Conservation (phyloP, 768 basidiomycete species). For the Mrakia gelida region DNA sequence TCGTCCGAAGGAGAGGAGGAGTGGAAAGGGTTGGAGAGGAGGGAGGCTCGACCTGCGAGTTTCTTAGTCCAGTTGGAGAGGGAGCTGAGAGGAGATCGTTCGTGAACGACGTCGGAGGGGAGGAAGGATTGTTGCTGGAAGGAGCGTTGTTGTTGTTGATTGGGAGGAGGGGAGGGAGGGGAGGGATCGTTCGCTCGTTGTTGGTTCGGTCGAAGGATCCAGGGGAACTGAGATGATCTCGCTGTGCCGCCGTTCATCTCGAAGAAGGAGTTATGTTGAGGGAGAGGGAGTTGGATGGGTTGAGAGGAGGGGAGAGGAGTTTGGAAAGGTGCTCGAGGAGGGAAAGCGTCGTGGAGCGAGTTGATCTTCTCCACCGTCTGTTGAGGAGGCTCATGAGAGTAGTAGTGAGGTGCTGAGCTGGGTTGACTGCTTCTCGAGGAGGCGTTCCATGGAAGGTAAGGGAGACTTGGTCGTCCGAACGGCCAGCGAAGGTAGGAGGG, state of each 20-base stretch:
- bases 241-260: slow-evolving; percentile 5
- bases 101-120: background rate
- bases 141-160: background rate
- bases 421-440: background rate
- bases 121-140: background rate
- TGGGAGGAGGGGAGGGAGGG: background rate
- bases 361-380: background rate
- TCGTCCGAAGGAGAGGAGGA: background rate
- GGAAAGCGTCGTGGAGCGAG: background rate
- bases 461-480: background rate
- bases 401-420: background rate
- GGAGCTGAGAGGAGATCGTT: background rate
- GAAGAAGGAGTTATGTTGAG: background rate
- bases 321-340: background rate
- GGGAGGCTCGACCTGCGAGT: background rate
- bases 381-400: background rate
- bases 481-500: background rate
- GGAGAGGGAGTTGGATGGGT: background rate
- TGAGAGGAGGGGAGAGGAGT: slow-evolving; percentile 8
- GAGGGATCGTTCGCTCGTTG: background rate
- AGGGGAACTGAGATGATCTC: background rate
- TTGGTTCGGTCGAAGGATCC: background rate
- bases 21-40: background rate
- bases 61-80: slow-evolving; percentile 4
- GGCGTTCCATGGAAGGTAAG: background rate